Conservation (phyloP, 306 rosid genomes). For the Gynostemma pentaphyllum region DNA sequence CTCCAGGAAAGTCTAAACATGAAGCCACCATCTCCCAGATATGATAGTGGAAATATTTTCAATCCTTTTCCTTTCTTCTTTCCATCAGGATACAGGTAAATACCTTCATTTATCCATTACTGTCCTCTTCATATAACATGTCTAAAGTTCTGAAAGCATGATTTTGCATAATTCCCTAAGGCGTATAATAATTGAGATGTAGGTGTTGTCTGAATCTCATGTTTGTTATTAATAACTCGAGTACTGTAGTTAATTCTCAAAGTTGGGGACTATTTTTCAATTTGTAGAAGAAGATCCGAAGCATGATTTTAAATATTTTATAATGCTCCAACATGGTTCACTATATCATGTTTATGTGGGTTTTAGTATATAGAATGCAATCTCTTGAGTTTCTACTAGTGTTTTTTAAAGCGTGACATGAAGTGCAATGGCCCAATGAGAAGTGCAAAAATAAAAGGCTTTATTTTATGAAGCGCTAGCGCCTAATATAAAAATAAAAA, state of each 20-base stretch:
- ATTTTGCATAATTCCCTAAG: too few species aligned
- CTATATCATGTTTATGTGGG: neutral
- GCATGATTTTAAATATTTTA: neutral
- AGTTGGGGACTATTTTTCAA: too few species aligned
- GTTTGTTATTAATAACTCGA: neutral
- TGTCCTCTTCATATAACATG: neutral
- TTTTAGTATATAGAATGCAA: neutral
- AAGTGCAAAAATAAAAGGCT: too few species aligned
- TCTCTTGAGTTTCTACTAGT: neutral
- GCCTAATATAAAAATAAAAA: too few species aligned
- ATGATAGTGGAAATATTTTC: constrained; percentile 32
- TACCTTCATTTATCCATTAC: constrained; percentile 12
- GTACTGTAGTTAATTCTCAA: too few species aligned
- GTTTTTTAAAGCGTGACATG: too few species aligned
- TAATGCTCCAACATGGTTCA: neutral
- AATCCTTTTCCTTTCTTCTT: constrained; percentile 40
- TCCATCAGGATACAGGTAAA: constrained; percentile 67
- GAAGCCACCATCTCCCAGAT: constrained; percentile 44
- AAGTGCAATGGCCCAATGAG: too few species aligned
- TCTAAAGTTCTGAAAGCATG: too few species aligned
- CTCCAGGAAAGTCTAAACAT: constrained; percentile 71
- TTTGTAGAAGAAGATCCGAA: neutral
- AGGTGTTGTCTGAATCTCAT: neutral
- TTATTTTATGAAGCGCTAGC: too few species aligned
- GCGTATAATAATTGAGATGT: neutral